Conservation (phyloP, 768 basidiomycete genomes). For the Rubroboletus satanas region DNA sequence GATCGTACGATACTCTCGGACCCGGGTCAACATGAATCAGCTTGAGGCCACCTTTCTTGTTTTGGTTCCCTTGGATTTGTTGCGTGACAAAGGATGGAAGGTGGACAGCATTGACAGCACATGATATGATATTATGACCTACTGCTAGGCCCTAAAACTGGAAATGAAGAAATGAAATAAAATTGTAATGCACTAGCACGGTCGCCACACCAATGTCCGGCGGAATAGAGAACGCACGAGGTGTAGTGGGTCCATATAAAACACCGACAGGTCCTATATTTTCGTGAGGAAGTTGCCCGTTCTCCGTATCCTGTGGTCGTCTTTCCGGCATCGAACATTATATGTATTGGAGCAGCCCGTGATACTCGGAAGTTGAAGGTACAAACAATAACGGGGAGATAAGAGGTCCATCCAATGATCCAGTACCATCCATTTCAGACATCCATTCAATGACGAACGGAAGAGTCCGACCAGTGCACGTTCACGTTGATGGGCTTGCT, state of each 20-base stretch:
- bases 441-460: background rate
- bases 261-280: background rate
- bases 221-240: background rate
- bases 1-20: conserved; percentile 29
- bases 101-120: background rate
- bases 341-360: background rate
- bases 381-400: background rate
- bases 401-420: background rate
- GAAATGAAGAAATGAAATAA: background rate
- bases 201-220: background rate
- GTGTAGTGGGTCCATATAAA: background rate
- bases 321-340: background rate
- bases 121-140: conserved; percentile 14
- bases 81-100: conserved; percentile 2
- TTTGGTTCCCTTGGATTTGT: background rate
- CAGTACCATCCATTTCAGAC: background rate
- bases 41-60: conserved; percentile 12
- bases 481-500: background rate
- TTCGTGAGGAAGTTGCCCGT: conserved; percentile 2
- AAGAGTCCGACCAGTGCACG: background rate
- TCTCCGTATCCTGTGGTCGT: background rate
- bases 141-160: background rate
- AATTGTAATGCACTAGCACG: conserved; percentile 1
- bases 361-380: background rate
- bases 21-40: conserved; percentile 8